Evolutionary conservation across 2,329 filamentous ascomycete genomes (phyloP), one percentile per base, ranked within the genome.

Genomic region (Hymenoscyphus albidus): DNA sequence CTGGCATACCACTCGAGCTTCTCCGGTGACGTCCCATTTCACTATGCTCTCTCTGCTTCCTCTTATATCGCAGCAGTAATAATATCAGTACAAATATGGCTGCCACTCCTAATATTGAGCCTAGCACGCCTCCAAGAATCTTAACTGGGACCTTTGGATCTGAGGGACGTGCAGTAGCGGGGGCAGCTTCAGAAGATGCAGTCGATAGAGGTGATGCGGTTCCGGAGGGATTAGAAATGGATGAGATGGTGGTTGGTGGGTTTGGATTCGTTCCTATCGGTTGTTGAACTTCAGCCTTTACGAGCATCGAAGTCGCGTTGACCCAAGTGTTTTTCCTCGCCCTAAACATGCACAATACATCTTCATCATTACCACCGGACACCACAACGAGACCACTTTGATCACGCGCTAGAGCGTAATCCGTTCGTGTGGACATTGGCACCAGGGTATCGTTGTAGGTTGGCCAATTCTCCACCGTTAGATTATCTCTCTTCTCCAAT

Each of bases 81-180:
- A 97, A 82, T 6, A 97, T 74, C 0, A 87, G 65, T 18, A 76
- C 63, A 14, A 75, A 63, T 6, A 75, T 65, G 3, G 73, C 78
- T 22, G 89, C 87, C 61, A 92, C 80, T 18, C 90, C 92, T 61
- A 91, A 84, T 27, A 97, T 87, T n/a, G 88, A 87, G 13, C 93
- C 93, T 0, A 98, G 82, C 0, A 91, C 91, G 60, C 91, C 91
- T 40, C 91, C 93, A 1, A 97, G 82, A 35, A 97, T 89, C 7
- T 86, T 86, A 70, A 77, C 64, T 83, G 80, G 74, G 72, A 72
- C 64, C 68, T 82, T 77, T 32, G 71, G 69, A 66, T 74, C 69
- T 63, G 70, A 70, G 51, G 74, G 75, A 35, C 74, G 75, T 48
- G 78, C 76, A n/a, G 74, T 67, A 48, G 75, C 70, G 5, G 71